A percentile compares a stretch with the other conserved stretches of the same genome.
These are phyloP conservation scores for Parathielavia hyrcaniae DNA, from an alignment of 495 filamentous ascomycete species.

Conservation along the genomic window DNA sequence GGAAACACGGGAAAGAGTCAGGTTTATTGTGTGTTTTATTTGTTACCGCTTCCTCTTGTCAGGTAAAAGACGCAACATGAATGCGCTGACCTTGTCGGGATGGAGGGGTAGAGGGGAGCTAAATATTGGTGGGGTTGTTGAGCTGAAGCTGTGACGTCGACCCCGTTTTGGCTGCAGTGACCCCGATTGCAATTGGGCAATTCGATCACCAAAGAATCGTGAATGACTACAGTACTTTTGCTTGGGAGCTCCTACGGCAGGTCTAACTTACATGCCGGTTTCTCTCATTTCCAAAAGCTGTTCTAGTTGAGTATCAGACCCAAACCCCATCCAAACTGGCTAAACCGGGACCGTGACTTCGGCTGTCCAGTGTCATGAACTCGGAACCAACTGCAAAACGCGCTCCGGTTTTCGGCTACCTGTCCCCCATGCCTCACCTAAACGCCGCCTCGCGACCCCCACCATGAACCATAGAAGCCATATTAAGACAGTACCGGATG, in stretches of 20 bases:
- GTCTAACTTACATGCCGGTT: too few relatives aligned
- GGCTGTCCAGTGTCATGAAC: too few relatives aligned
- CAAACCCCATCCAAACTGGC: too few relatives aligned
- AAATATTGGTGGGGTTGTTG: conserved; percentile 21
- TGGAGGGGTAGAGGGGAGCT: conserved; percentile 31
- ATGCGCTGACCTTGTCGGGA: conserved; percentile 18
- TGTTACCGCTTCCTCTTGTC: background rate
- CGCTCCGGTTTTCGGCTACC: conserved; percentile 15
- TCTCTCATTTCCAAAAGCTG: background rate
- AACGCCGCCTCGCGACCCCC: too few relatives aligned
- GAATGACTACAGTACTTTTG: background rate
- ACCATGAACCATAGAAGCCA: too few relatives aligned
- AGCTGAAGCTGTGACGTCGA: conserved; percentile 31
- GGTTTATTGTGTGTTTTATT: background rate
- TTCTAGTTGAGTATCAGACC: background rate
- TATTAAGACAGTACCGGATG: too few relatives aligned
- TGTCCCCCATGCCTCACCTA: background rate
- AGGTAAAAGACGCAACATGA: conserved; percentile 27
- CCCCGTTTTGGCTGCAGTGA: conserved; percentile 28
- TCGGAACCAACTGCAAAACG: too few relatives aligned
- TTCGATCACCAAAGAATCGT: background rate
- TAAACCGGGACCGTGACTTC: too few relatives aligned
- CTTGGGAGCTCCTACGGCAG: too few relatives aligned
- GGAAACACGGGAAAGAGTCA: background rate
- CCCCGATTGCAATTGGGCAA: conserved; percentile 13